Base-by-base conservation (phyloP, 179 eudicot genomes). In the Amaranthus tricolor region DNA sequence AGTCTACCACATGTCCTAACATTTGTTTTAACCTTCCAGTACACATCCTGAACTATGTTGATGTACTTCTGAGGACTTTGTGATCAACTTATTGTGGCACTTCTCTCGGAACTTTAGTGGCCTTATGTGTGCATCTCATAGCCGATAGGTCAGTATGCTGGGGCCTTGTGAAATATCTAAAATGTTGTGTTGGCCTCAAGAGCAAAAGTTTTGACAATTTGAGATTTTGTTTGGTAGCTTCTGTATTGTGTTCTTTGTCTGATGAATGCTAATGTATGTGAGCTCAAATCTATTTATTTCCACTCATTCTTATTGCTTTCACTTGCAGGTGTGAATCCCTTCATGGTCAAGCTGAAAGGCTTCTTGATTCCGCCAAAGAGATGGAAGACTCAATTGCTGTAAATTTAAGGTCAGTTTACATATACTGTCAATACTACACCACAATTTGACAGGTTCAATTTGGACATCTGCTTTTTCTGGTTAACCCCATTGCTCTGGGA, bases 301-400 rank as follows among this genome's bases (percentile, higher is more conserved):
- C 24, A 59, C 51, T 24, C 15, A 40, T 49, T 12, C 12, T 45
- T 47, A 9, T 66, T 77, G 62, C 73, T 70, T 73, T 43, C 16
- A 69, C 75, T 79, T 83, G 83, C 86, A 95, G 98, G 86, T 95
- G 99, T 84, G 99, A 95, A 84, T 95, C 99, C 71, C 88, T 97
- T 79, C 98, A 95, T 75, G 97, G 97, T 82, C 99, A 95, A 85
- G 97, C 99, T 69, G 99, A 95, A 84, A 88, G 98, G 73, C 98
- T 93, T 80, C 94, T 95, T 70, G 97, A 95, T 82, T 95, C 96
- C 74, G 99, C 99, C 66, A 95, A 82, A 82, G 99, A 95, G 79
- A 95, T 95, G 99, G 99, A 95, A 85, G 99, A 95, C 84, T 95
- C 99, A 2, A 90, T 95, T 73, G 89, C 99, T 48, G 99, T 95